Evolutionary conservation across 73 alveolate species (phyloP).

Genomic region (Tetrahymena borealis): DNA sequence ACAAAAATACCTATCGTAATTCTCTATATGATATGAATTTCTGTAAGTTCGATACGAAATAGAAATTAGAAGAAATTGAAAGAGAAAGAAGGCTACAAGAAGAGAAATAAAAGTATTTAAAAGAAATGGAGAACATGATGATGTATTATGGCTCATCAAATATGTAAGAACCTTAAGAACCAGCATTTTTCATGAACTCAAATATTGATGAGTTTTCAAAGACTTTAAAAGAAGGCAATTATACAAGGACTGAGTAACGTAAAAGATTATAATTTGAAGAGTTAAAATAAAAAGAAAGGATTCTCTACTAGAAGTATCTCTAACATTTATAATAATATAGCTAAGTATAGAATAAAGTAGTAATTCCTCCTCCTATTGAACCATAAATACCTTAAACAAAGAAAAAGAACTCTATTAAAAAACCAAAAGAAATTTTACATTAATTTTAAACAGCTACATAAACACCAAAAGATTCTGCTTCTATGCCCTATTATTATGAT

Average conservation of each 20-base stretch:
- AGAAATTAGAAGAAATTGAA: background rate
- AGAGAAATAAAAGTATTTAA: background rate
- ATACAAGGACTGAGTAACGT: background rate
- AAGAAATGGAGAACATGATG: background rate
- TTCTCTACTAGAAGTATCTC: background rate
- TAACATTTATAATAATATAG: background rate
- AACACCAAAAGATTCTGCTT: background rate
- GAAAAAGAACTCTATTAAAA: background rate
- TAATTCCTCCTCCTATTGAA: background rate
- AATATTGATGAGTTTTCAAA: background rate
- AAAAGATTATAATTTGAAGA: background rate
- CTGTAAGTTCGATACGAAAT: background rate
- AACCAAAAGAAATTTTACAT: background rate
- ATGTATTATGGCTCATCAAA: background rate
- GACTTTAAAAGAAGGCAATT: background rate
- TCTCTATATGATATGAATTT: background rate
- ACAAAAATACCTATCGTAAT: background rate
- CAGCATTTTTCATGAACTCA: background rate
- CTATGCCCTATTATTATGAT: background rate
- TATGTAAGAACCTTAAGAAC: background rate
- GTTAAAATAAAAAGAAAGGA: background rate
- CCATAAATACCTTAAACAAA: background rate
- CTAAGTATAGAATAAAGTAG: background rate
- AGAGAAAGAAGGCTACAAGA: background rate
- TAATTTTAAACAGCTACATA: background rate